Evolutionary conservation across 306 rosid species (phyloP), one percentile per base, ranked within the genome.

Genomic region (Styphnolobium japonicum): DNA sequence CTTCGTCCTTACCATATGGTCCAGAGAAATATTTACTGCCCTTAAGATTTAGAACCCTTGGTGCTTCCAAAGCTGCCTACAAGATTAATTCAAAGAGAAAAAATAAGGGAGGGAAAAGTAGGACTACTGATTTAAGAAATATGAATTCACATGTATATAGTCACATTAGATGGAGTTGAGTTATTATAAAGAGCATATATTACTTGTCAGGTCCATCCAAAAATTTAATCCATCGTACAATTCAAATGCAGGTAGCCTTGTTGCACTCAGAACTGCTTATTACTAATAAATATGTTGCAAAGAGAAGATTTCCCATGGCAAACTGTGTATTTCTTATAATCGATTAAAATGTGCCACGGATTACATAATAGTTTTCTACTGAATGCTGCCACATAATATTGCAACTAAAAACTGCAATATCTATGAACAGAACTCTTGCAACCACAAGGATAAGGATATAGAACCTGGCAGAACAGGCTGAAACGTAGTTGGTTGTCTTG

Each of bases 41-140:
- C 76, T 66, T 71, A 7, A 92, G 81, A 75, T 85, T 90, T 78
- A 92, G 83, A 81, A 89, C 75, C 76, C 97, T 89, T 2, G 97
- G 95, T 68, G 91, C 95, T 84, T 87, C 93, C 76, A 88, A 78
- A 79, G 91, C 97, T 37, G 97, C 97, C 93, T 92, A 87, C 53
- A 75, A 77, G 64, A 55, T 80, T 43, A 51, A 39, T 82, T 75
- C 67, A 61, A 75, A 65, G 19, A 64, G 11, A 78, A 64, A 69
- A 45, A 69, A 37, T 29, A 43, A 48, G 49, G n/a, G 53, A 48
- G 49, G n/a, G 53, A 70, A 84, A 18, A 79, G 29, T 67, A 65
- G 15, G 42, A 74, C 58, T 60, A 37, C 3, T 53, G 71, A 53
- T 36, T 76, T 48, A 22, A 60, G 65, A 73, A 42, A 69, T 64